phyloP scores from a whole-genome alignment of 495 filamentous ascomycete species.

The Extremus antarcticus region DNA sequence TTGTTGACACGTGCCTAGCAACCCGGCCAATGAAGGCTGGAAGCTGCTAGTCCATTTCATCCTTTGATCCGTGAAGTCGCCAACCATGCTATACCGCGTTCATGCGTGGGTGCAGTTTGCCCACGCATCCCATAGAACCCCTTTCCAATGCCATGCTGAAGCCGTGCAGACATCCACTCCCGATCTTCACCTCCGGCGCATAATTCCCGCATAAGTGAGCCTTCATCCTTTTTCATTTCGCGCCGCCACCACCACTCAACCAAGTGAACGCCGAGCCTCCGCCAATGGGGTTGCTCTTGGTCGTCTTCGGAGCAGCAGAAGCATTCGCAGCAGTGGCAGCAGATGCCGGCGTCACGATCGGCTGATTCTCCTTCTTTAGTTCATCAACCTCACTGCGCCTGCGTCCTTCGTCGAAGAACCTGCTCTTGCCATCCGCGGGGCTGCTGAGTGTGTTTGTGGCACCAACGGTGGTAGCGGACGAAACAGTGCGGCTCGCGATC shows the following conservation, averaged over 20 bases:
- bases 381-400: slow-evolving; percentile 17
- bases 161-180: neutral
- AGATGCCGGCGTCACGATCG: neutral
- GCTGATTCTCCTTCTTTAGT: slow-evolving; percentile 33
- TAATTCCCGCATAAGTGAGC: too few species aligned
- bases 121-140: neutral
- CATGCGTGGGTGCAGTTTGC: neutral
- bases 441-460: neutral
- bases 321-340: neutral
- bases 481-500: slow-evolving; percentile 23
- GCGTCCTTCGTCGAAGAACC: slow-evolving; percentile 34
- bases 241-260: slow-evolving; percentile 43
- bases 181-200: too few species aligned
- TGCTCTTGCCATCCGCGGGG: slow-evolving; percentile 22
- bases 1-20: neutral
- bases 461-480: slow-evolving; percentile 9
- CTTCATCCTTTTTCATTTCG: neutral
- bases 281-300: slow-evolving; percentile 65
- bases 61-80: neutral
- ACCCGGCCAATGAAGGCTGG: neutral
- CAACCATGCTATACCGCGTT: neutral
- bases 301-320: slow-evolving; percentile 23
- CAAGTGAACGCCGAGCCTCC: slow-evolving; percentile 94
- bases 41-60: neutral
- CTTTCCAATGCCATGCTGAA: neutral